Evolutionary conservation across 2,329 filamentous ascomycete genomes (phyloP).

Genomic region (Fusarium sp.): DNA sequence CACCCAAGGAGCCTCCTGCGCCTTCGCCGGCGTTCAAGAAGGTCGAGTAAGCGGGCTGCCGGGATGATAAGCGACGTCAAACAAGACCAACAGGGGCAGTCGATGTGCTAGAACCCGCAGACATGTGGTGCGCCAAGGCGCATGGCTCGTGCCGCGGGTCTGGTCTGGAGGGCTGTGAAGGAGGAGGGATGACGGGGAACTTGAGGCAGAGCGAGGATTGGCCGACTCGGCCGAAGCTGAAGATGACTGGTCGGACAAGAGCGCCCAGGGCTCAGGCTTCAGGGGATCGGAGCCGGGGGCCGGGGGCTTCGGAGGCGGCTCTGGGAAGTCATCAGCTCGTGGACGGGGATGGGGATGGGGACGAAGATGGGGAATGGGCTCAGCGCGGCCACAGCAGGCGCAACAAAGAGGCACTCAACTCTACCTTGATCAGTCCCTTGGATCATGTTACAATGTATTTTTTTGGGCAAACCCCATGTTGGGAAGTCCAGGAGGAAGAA

Average conservation of each 20-base stretch:
- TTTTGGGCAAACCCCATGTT: conserved; percentile 31
- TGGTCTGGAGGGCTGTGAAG: background rate
- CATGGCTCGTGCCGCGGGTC: background rate
- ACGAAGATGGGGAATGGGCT: conserved; percentile 7
- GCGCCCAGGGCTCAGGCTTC: conserved; percentile 8
- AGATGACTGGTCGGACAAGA: conserved; percentile 10
- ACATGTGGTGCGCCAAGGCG: background rate
- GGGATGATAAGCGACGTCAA: conserved; percentile 10
- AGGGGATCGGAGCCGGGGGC: background rate
- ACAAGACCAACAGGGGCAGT: background rate
- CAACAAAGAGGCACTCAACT: conserved; percentile 46
- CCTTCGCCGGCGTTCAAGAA: conserved; percentile 55
- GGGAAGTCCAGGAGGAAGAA: conserved; percentile 18
- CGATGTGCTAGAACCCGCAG: background rate
- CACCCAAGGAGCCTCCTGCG: conserved; percentile 49
- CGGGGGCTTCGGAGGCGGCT: conserved; percentile 2
- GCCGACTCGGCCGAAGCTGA: conserved; percentile 20
- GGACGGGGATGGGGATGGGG: background rate
- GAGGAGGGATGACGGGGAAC: conserved; percentile 37
- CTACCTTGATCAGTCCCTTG: conserved; percentile 41
- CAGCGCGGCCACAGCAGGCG: conserved; percentile 28
- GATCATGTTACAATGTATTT: conserved; percentile 39
- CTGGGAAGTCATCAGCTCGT: conserved; percentile 6
- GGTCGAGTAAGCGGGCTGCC: conserved; percentile 37
- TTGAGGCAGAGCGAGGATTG: conserved; percentile 37